Evolutionary conservation across 1,139 yeast species (phyloP), one percentile per base, ranked within the genome.

Genomic region (Petasospora rhodanensis): DNA sequence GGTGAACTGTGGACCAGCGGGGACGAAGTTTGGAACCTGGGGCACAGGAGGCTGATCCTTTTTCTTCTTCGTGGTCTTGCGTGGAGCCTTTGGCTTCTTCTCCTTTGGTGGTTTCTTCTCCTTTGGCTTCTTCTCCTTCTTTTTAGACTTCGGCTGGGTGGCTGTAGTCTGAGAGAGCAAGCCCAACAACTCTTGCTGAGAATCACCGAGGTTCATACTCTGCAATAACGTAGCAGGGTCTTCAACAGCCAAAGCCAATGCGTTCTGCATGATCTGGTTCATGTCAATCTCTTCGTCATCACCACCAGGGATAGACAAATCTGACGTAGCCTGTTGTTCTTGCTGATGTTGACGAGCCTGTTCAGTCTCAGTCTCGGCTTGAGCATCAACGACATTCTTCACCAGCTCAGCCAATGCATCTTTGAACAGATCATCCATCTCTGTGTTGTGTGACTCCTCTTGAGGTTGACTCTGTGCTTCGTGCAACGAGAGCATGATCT

Each of bases 211-310:
- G 34, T 70, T 74, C 45, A 75, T 55, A 38, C 68, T 71, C 19
- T 72, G 67, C 27, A 76, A 55, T 24, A 77, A 63, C 18, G 73
- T 74, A 21, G 68, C 72, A 6, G 83, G 82, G 42, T 75, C 72
- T 43, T 75, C 79, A 69, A 76, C 62, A 1, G 89, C 89, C 80
- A 79, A 69, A 31, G 72, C 71, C 58, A 79, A 68, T 0, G 87
- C 89, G 57, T 78, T 79, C 45, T 77, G 82, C 64, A 80, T 69
- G 44, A 81, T 80, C 45, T 75, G 82, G 49, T 75, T 77, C 76
- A 77, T 59, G 42, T 74, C 80, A 34, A 64, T 62, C 5, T 64
- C 65, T 21, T 61, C 66, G 20, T 62, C 66, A 14, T 53, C 56
- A 12, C 37, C 37, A 20, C 26, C 4, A 7, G 28, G 33, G 15